Base-by-base conservation (phyloP, 805 yeast species). In the Yamadazyma laniorum region DNA sequence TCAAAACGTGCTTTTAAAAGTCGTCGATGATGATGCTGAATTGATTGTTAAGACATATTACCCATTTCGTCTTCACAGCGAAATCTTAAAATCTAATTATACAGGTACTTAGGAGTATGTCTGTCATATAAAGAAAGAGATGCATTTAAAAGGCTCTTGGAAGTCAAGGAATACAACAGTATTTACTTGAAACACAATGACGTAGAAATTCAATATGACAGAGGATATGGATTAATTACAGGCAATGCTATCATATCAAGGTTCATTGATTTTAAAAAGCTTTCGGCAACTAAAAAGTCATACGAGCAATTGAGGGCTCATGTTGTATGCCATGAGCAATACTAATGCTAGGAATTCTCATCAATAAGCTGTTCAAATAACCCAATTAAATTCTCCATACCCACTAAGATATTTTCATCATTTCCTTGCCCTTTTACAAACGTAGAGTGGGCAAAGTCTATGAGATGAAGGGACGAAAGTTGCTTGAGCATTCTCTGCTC, bases 371-470 rank as follows among this genome's bases (percentile, higher is more conserved):
- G 17, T 33, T 71, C 70, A 29, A 82, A 61, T 1, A 72, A 52
- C 0, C 42, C 47, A 5, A 84, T 62, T 35, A 89, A 57, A 45
- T 75, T 80, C 48, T 80, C 82, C 1, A 90, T 64, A 0, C 97
- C 98, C 11, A 61, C 63, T 2, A 88, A 56, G 2, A 82, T 63
- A 52, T 85, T 84, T 32, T 77, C 85, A 58, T 89, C 97, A 14
- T 75, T 75, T 0, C 89, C 88, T 40, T 72, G 41, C 0, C 83
- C 85, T 0, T 80, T 79, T 0, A 74, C 70, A 42, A 75, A 62
- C 44, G 65, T 74, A 0, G 96, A 77, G 56, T 93, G 98, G 1
- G 97, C 97, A 67, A 93, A 89, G 59, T 93, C 99, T 5, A 93
- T 88, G 34, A 90, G 51, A 26, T 79, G 72, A 36, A 88, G 62